Evolutionary conservation across 2,329 filamentous ascomycete species (phyloP).

Genomic region (Cryphonectria radicalis): DNA sequence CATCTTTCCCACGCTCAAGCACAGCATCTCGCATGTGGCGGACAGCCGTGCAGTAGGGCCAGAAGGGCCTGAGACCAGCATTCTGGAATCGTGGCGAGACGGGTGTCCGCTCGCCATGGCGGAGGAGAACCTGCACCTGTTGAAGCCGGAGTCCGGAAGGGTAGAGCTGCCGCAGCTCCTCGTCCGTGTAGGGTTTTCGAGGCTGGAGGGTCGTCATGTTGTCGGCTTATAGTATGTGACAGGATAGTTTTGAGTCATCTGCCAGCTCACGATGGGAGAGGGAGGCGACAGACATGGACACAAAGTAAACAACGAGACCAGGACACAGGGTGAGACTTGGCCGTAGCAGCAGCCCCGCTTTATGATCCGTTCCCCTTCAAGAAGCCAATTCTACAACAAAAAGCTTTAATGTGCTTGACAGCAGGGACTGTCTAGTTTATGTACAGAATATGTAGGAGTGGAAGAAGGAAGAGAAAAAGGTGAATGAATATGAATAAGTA

Average conservation of each 20-base stretch:
- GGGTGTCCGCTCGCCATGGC: conserved; percentile 81
- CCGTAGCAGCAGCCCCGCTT: conserved; percentile 7
- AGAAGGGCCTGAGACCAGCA: conserved; percentile 68
- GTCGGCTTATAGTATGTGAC: neutral
- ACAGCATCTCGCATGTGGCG: conserved; percentile 65
- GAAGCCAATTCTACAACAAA: neutral
- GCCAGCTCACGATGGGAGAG: neutral
- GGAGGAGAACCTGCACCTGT: conserved; percentile 84
- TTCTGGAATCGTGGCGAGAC: conserved; percentile 89
- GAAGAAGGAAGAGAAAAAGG: neutral
- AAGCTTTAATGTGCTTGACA: neutral
- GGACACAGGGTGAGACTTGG: neutral
- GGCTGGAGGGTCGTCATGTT: conserved; percentile 80
- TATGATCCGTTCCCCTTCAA: neutral
- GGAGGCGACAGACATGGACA: neutral
- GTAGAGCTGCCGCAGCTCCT: conserved; percentile 82
- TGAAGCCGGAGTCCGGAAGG: conserved; percentile 79
- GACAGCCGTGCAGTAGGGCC: conserved; percentile 88
- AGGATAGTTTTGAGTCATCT: neutral
- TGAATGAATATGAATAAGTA: neutral
- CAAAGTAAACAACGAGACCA: neutral
- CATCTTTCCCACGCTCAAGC: conserved; percentile 46
- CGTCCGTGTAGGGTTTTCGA: conserved; percentile 74
- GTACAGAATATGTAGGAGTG: neutral
- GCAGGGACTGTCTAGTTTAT: neutral